Base-by-base conservation (phyloP, 2,329 filamentous ascomycete genomes). In the Didymellaceae sp. region DNA sequence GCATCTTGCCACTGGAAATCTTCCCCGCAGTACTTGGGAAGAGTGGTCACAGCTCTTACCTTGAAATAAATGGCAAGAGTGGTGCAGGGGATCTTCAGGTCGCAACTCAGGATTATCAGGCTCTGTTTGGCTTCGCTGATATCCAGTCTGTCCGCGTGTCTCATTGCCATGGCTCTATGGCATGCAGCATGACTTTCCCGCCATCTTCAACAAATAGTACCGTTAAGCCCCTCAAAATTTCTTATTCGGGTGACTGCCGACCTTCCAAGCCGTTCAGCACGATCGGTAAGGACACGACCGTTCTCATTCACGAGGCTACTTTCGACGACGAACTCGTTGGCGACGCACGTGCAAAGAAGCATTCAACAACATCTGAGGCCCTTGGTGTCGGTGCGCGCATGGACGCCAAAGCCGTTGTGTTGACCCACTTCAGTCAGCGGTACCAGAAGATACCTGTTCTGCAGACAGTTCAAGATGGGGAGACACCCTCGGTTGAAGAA, bases 351-450 rank as follows among this genome's bases (percentile, higher is more conserved):
- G 89, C 88, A 42, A 99, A 99, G 83, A 91, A 88, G 67, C 94
- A 99, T 77, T 90, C 84, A 30, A 99, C 94, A 7, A 90, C 91
- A 55, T 83, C 83, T 11, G 94, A 99, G 76, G 94, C 94, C 1
- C 81, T 99, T 3, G 80, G 79, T 34, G 82, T 97, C 3, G 93
- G 88, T 1, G 80, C 82, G 10, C 75, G 79, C 35, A 99, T 99
- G 94, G 74, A 82, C 21, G 94, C 92, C 0, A 84, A 86, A 57
- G 81, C 89, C 13, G 86, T 94, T 13, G 76, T 99, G 46, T 80
- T 99, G 39, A 99, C 94, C 6, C 94, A 99, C 72, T 99, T 99
- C 75, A 92, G 87, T 46, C 94, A 99, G 77, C 82, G 94, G 6
- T 99, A 99, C 73, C 88, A 90, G 64, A 93, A 93, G 74, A 78